Conservation (phyloP, 2,329 filamentous ascomycete species). For the Beauveria varroae region DNA sequence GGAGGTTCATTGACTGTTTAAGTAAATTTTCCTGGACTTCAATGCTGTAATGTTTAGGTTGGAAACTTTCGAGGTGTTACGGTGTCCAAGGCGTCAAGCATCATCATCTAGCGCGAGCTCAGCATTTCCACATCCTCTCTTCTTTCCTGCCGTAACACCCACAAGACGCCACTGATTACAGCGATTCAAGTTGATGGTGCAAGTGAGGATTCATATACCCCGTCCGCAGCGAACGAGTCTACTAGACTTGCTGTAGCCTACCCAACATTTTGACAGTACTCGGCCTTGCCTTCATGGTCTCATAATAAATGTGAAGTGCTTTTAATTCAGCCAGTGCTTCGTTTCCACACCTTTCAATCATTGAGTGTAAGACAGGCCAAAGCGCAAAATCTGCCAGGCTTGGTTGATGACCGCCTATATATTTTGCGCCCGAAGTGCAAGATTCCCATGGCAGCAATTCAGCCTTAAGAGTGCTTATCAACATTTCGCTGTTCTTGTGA, state of each 20-base stretch:
- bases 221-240: neutral
- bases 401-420: conserved; percentile 35
- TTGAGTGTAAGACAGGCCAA: conserved; percentile 46
- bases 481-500: neutral
- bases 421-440: conserved; percentile 27
- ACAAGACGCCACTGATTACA: neutral
- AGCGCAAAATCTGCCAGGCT: conserved; percentile 48
- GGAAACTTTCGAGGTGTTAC: neutral
- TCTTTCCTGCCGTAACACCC: neutral
- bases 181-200: neutral
- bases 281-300: conserved; percentile 19
- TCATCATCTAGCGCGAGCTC: conserved; percentile 2
- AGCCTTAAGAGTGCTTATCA: conserved; percentile 19
- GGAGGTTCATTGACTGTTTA: neutral
- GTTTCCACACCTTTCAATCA: conserved; percentile 28
- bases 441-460: conserved; percentile 35
- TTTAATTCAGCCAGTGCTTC: conserved; percentile 23
- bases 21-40: neutral
- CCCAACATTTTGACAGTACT: conserved; percentile 16
- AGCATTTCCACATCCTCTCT: neutral
- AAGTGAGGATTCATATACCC: neutral
- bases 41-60: neutral
- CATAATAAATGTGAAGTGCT: conserved; percentile 31
- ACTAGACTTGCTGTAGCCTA: neutral
- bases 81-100: neutral